phyloP scores from a whole-genome alignment of 106 monocot species.

The Dendrobium catenatum region DNA sequence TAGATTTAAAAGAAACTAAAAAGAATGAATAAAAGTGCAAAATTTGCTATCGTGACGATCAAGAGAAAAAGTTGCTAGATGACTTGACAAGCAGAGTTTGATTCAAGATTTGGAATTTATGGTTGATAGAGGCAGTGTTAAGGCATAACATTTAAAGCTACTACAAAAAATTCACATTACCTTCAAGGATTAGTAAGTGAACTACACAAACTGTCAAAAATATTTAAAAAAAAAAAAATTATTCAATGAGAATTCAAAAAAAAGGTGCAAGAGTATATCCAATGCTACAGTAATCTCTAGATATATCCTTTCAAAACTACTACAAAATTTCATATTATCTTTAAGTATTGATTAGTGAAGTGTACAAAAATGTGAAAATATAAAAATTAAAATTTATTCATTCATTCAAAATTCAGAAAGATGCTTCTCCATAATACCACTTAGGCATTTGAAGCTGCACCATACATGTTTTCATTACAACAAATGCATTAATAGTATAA shows the following conservation, averaged over 20 bases:
- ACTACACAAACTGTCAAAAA: background rate
- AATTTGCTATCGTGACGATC: background rate
- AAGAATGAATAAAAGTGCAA: background rate
- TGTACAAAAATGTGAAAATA: background rate
- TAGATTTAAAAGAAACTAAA: background rate
- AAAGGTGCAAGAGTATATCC: background rate
- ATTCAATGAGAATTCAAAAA: background rate
- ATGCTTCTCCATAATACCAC: too few species aligned
- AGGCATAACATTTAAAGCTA: background rate
- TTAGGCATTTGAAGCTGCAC: too few species aligned
- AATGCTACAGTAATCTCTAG: background rate
- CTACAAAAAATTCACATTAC: too few species aligned
- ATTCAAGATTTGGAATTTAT: background rate
- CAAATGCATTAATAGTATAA: too few species aligned
- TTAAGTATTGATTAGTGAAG: background rate
- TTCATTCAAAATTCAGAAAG: too few species aligned
- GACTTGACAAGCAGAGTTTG: background rate
- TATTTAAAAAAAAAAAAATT: background rate
- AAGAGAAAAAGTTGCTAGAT: background rate
- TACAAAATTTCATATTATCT: background rate
- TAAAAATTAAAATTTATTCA: too few species aligned
- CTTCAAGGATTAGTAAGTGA: background rate
- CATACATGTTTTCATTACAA: too few species aligned
- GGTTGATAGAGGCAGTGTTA: background rate
- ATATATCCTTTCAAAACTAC: background rate